Percentiles rank a stretch among this genome's conserved stretches.
Evolutionary conservation across 1,139 yeast species (phyloP).

Genomic region (Hanseniaspora sp.): DNA sequence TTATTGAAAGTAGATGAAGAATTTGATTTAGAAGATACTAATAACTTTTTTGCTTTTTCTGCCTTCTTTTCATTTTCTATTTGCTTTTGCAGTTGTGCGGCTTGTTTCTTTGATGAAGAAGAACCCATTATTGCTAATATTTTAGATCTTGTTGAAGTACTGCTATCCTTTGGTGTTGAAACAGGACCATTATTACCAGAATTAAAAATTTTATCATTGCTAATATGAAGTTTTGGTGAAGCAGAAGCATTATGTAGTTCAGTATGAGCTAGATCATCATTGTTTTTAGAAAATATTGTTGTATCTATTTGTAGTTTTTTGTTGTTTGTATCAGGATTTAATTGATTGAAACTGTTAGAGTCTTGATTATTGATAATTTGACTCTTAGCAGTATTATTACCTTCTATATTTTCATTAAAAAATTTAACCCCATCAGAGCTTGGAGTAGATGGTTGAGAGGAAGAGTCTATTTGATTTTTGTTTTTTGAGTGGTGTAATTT

Average conservation of each 20-base stretch:
- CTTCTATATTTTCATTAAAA: slow-evolving; percentile 7
- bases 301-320: neutral
- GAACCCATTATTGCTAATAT: slow-evolving; percentile 15
- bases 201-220: neutral
- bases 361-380: neutral
- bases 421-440: neutral
- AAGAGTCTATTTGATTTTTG: neutral
- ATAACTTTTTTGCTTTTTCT: neutral
- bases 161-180: neutral
- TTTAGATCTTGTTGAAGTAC: slow-evolving; percentile 7
- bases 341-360: neutral
- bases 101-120: slow-evolving; percentile 8
- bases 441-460: slow-evolving; percentile 13
- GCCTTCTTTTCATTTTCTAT: neutral
- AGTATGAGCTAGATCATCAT: neutral
- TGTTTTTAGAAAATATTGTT: neutral
- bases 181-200: neutral
- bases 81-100: slow-evolving; percentile 1
- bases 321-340: neutral
- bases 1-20: neutral
- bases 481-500: slow-evolving; percentile 28
- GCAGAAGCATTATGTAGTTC: neutral
- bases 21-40: neutral
- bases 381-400: slow-evolving; percentile 2
- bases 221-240: neutral